Evolutionary conservation across 768 basidiomycete species (phyloP).

Genomic region (Mrakia hoshinonis): DNA sequence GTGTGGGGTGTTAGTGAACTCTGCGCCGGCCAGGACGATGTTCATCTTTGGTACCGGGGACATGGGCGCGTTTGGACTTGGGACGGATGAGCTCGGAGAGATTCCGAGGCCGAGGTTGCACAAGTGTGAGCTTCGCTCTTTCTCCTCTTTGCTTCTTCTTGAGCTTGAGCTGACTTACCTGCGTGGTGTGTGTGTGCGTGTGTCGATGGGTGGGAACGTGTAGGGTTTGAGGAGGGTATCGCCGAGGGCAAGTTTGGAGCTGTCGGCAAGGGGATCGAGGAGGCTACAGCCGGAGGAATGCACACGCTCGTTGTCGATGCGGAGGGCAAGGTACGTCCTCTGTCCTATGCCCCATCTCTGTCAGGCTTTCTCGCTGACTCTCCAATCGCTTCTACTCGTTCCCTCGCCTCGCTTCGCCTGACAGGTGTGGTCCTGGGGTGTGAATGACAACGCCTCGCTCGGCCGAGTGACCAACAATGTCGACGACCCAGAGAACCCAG

Average conservation of each 20-base stretch:
- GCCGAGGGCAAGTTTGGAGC: slow-evolving; percentile 61
- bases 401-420: no score
- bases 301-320: slow-evolving; percentile 85
- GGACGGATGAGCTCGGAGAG: slow-evolving; percentile 56
- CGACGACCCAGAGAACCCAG: slow-evolving; percentile 22
- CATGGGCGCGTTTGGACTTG: slow-evolving; percentile 92
- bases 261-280: slow-evolving; percentile 59
- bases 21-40: slow-evolving; percentile 36
- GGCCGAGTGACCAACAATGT: slow-evolving; percentile 24
- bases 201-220: neutral
- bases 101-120: slow-evolving; percentile 66
- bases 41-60: slow-evolving; percentile 87
- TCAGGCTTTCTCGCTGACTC: neutral
- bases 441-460: slow-evolving; percentile 29
- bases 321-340: slow-evolving; percentile 65
- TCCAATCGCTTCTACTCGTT: neutral
- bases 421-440: slow-evolving; percentile 30
- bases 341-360: neutral
- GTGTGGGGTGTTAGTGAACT: neutral
- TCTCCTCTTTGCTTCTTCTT: neutral
- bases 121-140: slow-evolving; percentile 46
- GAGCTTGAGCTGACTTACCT: neutral
- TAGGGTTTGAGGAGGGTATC: slow-evolving; percentile 59
- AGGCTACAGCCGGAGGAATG: slow-evolving; percentile 72
- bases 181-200: neutral